Conservation (phyloP, 805 yeast species). For the Ogataea trehaloabstinens region DNA sequence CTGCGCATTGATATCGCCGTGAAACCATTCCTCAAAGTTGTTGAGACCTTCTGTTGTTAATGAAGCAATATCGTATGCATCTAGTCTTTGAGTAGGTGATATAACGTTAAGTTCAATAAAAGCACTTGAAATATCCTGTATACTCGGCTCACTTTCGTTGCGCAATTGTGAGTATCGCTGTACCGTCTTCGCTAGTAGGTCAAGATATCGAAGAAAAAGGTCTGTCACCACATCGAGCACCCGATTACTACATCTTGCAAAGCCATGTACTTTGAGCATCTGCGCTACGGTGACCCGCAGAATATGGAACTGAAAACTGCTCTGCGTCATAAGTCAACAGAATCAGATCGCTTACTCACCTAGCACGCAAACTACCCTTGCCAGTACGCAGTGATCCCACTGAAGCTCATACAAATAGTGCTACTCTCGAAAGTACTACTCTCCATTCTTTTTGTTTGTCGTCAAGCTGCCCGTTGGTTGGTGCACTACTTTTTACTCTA, state of each 20-base stretch:
- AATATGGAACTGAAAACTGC: constrained; percentile 30
- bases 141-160: constrained; percentile 32
- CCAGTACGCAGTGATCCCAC: neutral
- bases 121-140: constrained; percentile 73
- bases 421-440: no score
- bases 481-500: no score
- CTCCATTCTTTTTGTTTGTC: no score
- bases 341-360: no score
- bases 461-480: no score
- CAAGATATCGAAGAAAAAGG: constrained; percentile 62
- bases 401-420: no score
- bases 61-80: constrained; percentile 50
- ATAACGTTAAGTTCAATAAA: constrained; percentile 61
- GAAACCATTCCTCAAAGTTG: constrained; percentile 57
- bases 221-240: constrained; percentile 78
- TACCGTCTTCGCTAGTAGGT: constrained; percentile 51
- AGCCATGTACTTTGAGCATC: constrained; percentile 76
- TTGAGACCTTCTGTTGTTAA: constrained; percentile 46
- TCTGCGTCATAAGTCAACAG: constrained; percentile 24
- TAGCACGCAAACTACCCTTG: neutral
- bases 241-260: constrained; percentile 71
- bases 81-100: constrained; percentile 55
- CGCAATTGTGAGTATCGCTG: constrained; percentile 47
- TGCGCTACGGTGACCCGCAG: constrained; percentile 40
- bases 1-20: constrained; percentile 42